phyloP scores from a whole-genome alignment of 139 green algal genomes.

The Picochlorum sp. region DNA sequence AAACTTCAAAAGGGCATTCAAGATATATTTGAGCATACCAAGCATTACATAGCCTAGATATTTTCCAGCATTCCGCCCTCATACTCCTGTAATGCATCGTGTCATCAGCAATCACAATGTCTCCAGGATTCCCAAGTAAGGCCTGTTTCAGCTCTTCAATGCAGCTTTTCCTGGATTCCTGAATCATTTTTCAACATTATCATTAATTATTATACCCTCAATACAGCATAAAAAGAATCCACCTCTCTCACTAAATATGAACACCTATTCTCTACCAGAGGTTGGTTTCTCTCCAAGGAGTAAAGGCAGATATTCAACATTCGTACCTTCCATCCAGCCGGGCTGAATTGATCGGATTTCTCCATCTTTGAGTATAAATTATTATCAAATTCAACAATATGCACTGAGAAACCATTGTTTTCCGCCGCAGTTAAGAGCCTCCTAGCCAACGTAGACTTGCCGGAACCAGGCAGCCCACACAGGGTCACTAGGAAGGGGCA shows the following conservation, averaged over 20 bases:
- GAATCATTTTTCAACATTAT: too few species aligned
- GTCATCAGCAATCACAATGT: constrained; percentile 3
- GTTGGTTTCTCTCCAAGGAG: too few species aligned
- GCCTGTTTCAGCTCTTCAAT: background rate
- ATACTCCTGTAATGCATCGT: constrained; percentile 8
- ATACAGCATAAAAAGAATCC: too few species aligned
- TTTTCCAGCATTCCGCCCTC: background rate
- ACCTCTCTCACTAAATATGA: too few species aligned
- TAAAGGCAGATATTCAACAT: too few species aligned
- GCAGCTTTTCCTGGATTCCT: background rate
- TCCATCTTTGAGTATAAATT: too few species aligned
- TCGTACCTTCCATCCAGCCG: too few species aligned
- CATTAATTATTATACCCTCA: too few species aligned
- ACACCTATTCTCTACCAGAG: too few species aligned
- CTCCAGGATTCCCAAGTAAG: background rate
- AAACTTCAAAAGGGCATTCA: background rate
- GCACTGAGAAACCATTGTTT: background rate
- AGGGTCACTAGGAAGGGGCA: background rate
- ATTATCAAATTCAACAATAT: constrained; percentile 3
- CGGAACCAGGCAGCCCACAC: constrained; percentile 1
- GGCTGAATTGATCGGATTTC: too few species aligned
- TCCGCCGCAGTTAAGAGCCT: background rate
- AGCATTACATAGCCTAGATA: background rate
- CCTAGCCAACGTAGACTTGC: background rate
- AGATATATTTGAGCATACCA: background rate